Evolutionary conservation across 768 basidiomycete genomes (phyloP).

Genomic region (Amanita muscaria): DNA sequence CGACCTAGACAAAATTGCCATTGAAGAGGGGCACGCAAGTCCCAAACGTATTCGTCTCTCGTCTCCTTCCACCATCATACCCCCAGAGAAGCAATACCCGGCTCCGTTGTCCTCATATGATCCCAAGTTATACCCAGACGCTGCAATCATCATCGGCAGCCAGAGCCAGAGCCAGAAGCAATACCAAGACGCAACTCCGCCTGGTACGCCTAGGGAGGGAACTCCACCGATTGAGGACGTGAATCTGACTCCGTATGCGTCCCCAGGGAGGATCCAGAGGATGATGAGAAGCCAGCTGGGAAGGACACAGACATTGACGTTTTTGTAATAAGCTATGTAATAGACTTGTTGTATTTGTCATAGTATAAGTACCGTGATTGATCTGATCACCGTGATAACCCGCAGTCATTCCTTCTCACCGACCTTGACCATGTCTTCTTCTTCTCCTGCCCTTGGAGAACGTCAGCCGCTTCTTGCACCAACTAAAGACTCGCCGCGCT

Average conservation of each 20-base stretch:
- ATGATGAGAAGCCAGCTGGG: neutral
- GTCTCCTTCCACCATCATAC: slow-evolving; percentile 10
- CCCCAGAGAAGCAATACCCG: slow-evolving; percentile 27
- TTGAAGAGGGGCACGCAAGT: no score
- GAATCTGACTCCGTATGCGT: no score
- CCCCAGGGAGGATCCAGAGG: neutral
- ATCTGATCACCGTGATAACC: no score
- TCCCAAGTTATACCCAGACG: slow-evolving; percentile 28
- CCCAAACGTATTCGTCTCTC: slow-evolving; percentile 7
- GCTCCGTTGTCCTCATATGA: slow-evolving; percentile 28
- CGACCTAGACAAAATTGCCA: no score
- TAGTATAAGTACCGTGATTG: no score
- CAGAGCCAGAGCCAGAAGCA: slow-evolving; percentile 15
- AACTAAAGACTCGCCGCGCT: no score
- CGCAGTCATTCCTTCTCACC: no score
- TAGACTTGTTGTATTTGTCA: neutral
- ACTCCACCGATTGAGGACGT: no score
- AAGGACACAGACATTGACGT: slow-evolving; percentile 1
- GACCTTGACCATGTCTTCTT: no score
- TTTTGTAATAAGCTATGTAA: neutral
- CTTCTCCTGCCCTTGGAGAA: no score
- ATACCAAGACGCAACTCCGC: neutral
- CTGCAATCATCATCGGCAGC: slow-evolving; percentile 21
- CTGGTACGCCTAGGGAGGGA: neutral
- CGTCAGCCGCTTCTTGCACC: no score